phyloP scores from a whole-genome alignment of 495 filamentous ascomycete genomes.

The Beverwykella pulmonaria region DNA sequence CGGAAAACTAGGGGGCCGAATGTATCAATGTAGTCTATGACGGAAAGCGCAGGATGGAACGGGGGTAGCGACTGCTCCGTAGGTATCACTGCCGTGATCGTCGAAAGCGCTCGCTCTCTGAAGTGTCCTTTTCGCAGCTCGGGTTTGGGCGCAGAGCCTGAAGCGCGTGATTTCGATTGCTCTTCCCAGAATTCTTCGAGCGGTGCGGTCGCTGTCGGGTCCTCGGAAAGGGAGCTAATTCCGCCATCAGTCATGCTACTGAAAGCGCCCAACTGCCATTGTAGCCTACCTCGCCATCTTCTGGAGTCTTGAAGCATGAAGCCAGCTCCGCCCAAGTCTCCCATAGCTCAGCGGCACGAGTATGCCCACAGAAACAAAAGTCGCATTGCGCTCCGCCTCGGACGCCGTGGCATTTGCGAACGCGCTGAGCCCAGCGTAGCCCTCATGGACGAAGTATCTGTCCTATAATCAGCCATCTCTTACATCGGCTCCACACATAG shows the following conservation, averaged over 20 bases:
- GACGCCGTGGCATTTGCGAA: conserved; percentile 84
- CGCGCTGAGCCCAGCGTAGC: conserved; percentile 86
- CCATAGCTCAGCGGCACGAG: conserved; percentile 86
- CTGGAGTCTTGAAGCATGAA: conserved; percentile 76
- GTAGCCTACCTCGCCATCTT: conserved; percentile 66
- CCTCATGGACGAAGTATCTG: conserved; percentile 84
- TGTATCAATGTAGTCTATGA: conserved; percentile 71
- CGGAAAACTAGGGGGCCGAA: conserved; percentile 93
- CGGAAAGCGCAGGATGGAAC: conserved; percentile 82
- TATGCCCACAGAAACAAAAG: conserved; percentile 88
- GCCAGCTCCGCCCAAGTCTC: conserved; percentile 85
- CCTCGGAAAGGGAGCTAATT: conserved; percentile 54
- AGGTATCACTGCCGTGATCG: conserved; percentile 46
- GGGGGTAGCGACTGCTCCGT: conserved; percentile 72
- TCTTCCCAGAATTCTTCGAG: conserved; percentile 81
- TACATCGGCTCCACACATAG: neutral
- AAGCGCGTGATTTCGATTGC: conserved; percentile 43
- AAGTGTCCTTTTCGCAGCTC: conserved; percentile 21
- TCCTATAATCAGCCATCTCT: neutral
- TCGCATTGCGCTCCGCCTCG: conserved; percentile 78
- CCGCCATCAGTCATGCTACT: conserved; percentile 5
- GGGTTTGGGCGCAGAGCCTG: conserved; percentile 5
- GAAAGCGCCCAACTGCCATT: neutral
- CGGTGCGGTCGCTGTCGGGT: conserved; percentile 58
- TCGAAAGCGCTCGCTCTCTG: conserved; percentile 32